Evolutionary conservation across 257 asterid species (phyloP).

Genomic region (Solanum ossicruentum): DNA sequence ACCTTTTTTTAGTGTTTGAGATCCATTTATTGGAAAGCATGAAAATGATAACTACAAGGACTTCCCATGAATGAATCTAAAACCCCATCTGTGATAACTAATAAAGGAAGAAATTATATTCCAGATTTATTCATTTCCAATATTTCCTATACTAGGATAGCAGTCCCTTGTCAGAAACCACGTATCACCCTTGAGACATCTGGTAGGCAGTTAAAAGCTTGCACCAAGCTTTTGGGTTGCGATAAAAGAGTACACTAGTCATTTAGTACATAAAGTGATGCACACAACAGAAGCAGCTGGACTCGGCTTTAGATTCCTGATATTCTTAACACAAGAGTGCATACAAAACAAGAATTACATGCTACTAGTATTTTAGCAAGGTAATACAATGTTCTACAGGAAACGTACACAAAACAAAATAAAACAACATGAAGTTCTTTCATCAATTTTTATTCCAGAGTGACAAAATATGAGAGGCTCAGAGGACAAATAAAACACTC

Average conservation of each 20-base stretch:
- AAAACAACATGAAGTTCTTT: background rate
- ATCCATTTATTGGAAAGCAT: background rate
- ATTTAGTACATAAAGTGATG: background rate
- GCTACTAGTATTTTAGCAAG: background rate
- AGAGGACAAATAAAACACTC: too few relatives aligned
- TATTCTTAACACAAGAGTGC: background rate
- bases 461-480: too few relatives aligned
- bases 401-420: background rate
- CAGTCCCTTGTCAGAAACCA: background rate
- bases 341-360: background rate
- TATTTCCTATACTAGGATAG: background rate
- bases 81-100: background rate
- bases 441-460: too few relatives aligned
- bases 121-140: background rate
- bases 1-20: background rate
- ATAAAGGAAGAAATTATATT: background rate
- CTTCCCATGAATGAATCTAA: background rate
- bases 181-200: background rate
- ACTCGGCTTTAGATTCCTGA: background rate
- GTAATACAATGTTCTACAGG: background rate
- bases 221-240: background rate
- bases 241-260: background rate
- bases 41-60: background rate
- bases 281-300: too few relatives aligned
- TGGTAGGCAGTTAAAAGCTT: background rate